These are phyloP conservation scores for Penicillium ucsense DNA, from an alignment of 495 filamentous ascomycete genomes.

Conservation along the genomic window DNA sequence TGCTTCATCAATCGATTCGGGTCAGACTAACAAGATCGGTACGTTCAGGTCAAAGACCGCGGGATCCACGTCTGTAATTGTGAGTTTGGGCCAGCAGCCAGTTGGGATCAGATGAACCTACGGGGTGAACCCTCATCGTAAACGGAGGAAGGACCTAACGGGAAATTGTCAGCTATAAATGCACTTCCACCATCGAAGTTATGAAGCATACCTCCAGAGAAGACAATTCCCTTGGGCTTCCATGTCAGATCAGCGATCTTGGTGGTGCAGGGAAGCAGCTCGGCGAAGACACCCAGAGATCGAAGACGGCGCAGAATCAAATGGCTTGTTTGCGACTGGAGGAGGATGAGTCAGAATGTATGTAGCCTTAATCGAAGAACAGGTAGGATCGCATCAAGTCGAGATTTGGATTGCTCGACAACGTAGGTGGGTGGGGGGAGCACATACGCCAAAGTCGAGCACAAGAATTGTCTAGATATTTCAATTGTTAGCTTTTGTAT, in stretches of 20 bases:
- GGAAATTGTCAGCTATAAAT: conserved; percentile 2
- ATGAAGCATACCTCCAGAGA: conserved; percentile 12
- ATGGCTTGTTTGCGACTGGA: conserved; percentile 43
- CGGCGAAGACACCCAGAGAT: conserved; percentile 75
- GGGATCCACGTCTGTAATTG: conserved; percentile 15
- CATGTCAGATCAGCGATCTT: conserved; percentile 70
- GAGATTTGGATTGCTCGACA: too few relatives aligned
- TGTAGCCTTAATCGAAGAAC: too few relatives aligned
- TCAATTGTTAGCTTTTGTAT: conserved; percentile 4
- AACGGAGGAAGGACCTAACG: conserved; percentile 14
- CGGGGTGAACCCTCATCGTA: conserved; percentile 16
- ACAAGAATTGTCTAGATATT: conserved; percentile 26
- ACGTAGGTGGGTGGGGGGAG: background rate
- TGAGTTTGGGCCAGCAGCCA: conserved; percentile 4
- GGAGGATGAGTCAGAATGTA: conserved; percentile 1
- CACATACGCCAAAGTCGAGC: conserved; percentile 9
- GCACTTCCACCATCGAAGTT: background rate
- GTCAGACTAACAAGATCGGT: conserved; percentile 11
- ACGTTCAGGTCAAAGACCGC: conserved; percentile 15
- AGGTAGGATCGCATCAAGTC: too few relatives aligned
- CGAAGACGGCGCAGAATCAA: conserved; percentile 70
- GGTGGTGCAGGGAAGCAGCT: conserved; percentile 88
- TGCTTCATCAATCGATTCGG: background rate
- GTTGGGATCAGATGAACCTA: conserved; percentile 4
- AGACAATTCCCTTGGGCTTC: conserved; percentile 51